A percentile compares a stretch with the other conserved stretches of the same genome.
These are phyloP conservation scores for Zanthoxylum bungeanum DNA, from an alignment of 345 rosid species.

Conservation along the genomic window DNA sequence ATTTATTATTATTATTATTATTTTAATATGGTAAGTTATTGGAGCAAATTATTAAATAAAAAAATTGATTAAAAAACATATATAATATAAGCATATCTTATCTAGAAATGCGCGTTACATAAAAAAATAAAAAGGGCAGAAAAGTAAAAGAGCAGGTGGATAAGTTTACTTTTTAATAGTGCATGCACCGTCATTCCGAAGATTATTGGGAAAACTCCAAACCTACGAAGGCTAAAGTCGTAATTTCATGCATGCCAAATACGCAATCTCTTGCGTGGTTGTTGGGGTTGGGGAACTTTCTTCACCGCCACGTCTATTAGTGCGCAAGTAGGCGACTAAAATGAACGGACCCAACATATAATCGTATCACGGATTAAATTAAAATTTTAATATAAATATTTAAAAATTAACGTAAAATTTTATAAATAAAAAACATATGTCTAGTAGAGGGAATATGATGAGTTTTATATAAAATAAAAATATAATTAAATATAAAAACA, in stretches of 20 bases:
- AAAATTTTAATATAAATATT: too few species aligned
- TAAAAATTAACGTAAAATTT: too few species aligned
- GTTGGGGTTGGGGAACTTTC: too few species aligned
- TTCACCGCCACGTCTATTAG: not conserved
- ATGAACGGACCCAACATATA: conserved; percentile 15
- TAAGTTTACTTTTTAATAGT: not conserved
- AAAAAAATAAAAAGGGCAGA: not conserved
- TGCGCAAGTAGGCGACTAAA: not conserved
- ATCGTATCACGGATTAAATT: too few species aligned
- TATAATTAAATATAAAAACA: too few species aligned
- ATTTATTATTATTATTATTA: too few species aligned
- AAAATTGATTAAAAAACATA: not conserved
- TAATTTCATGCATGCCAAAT: not conserved
- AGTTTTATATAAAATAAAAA: too few species aligned
- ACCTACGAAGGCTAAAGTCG: conserved; percentile 7
- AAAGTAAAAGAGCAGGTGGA: not conserved
- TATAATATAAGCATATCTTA: not conserved
- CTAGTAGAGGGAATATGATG: too few species aligned
- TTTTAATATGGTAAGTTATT: too few species aligned
- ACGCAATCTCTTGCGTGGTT: conserved; percentile 34
- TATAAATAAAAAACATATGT: too few species aligned
- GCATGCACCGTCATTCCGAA: not conserved
- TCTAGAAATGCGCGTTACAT: not conserved
- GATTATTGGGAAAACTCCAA: not conserved
- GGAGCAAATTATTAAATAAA: not conserved